phyloP scores from a whole-genome alignment of 495 filamentous ascomycete species.

The Lasiosphaeria hispida region DNA sequence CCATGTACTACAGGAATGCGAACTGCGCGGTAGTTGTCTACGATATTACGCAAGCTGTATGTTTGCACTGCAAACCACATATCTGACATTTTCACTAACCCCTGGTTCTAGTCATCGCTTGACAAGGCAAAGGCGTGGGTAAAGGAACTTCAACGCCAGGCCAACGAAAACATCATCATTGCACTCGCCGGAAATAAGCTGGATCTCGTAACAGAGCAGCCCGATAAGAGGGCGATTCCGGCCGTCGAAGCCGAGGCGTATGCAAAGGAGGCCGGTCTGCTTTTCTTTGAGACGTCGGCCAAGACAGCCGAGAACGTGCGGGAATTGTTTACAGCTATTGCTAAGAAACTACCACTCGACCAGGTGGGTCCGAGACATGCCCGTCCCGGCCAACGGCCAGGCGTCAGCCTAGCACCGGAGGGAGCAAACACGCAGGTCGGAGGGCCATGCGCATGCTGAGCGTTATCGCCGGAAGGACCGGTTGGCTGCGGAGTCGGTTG shows the following conservation, averaged over 20 bases:
- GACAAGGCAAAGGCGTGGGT: slow-evolving; percentile 99
- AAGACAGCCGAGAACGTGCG: slow-evolving; percentile 95
- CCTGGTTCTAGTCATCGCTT: slow-evolving; percentile 67
- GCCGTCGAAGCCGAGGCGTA: slow-evolving; percentile 92
- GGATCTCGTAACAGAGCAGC: slow-evolving; percentile 84
- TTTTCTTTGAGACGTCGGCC: slow-evolving; percentile 97
- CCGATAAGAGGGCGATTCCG: slow-evolving; percentile 87
- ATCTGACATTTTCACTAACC: slow-evolving; percentile 8
- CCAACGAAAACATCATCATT: slow-evolving; percentile 99
- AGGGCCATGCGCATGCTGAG: slow-evolving; percentile 72
- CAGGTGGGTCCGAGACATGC: slow-evolving; percentile 85
- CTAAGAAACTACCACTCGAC: slow-evolving; percentile 93
- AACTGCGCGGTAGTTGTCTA: slow-evolving; percentile 99
- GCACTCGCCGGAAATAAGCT: slow-evolving; percentile 96
- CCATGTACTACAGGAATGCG: slow-evolving; percentile 99
- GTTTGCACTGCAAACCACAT: slow-evolving; percentile 26
- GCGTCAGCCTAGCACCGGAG: slow-evolving; percentile 79
- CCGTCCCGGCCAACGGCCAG: slow-evolving; percentile 70
- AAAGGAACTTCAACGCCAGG: slow-evolving; percentile 97
- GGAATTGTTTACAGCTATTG: slow-evolving; percentile 96
- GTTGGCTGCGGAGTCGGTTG: not conserved
- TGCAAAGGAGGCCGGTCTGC: slow-evolving; percentile 82
- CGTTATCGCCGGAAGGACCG: not conserved
- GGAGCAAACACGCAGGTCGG: slow-evolving; percentile 70
- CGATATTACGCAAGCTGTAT: slow-evolving; percentile 97